These are phyloP conservation scores for Metroxylon sagu DNA, from an alignment of 176 grass and related monocot species.

Conservation along the genomic window DNA sequence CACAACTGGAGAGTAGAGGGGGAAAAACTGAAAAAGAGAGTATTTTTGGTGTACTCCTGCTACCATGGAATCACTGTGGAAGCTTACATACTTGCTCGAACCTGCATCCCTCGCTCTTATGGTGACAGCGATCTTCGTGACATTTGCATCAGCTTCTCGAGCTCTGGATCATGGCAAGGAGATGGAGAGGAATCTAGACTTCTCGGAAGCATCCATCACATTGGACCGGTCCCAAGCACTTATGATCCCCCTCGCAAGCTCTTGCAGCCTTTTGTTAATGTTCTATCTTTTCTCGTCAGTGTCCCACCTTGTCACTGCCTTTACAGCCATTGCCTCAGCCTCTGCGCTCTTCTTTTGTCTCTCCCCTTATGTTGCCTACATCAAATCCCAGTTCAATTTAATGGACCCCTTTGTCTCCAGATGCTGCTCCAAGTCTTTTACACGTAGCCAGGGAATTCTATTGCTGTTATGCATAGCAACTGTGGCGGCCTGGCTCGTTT, in stretches of 20 bases:
- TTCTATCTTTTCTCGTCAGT: slow-evolving; percentile 98
- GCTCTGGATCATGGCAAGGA: slow-evolving; percentile 82
- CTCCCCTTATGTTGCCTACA: slow-evolving; percentile 42
- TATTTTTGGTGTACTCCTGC: background rate
- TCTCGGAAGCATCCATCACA: slow-evolving; percentile 88
- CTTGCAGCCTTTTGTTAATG: slow-evolving; percentile 78
- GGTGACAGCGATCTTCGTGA: slow-evolving; percentile 59
- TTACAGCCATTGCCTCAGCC: slow-evolving; percentile 59
- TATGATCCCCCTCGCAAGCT: slow-evolving; percentile 80
- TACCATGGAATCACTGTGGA: slow-evolving; percentile 74
- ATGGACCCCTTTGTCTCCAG: slow-evolving; percentile 61
- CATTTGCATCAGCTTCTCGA: slow-evolving; percentile 66
- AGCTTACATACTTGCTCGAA: slow-evolving; percentile 77
- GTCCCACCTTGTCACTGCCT: slow-evolving; percentile 69
- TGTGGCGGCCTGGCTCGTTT: slow-evolving; percentile 63
- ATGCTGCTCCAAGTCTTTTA: slow-evolving; percentile 85
- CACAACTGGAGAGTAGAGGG: background rate
- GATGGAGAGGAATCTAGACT: slow-evolving; percentile 92
- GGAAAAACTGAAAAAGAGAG: background rate
- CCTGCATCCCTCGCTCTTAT: slow-evolving; percentile 74
- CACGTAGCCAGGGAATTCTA: slow-evolving; percentile 50
- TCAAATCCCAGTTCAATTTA: slow-evolving; percentile 40
- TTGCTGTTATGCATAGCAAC: slow-evolving; percentile 47
- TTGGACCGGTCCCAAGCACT: slow-evolving; percentile 74
- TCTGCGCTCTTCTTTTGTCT: slow-evolving; percentile 89